Evolutionary conservation across 2,329 filamentous ascomycete genomes (phyloP).

Genomic region (Zalaria sp.): DNA sequence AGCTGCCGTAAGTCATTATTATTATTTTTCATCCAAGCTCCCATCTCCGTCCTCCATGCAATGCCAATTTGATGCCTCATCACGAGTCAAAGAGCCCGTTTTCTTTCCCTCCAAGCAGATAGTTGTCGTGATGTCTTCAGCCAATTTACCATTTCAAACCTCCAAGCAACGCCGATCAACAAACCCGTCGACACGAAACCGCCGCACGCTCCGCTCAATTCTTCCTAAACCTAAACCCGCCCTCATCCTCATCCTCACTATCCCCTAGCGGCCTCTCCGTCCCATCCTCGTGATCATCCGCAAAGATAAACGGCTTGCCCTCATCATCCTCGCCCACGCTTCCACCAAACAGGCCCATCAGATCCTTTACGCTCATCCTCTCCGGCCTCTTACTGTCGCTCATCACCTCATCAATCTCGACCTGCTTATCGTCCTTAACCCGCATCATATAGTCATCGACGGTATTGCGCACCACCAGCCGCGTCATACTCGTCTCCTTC

Average conservation of each 20-base stretch:
- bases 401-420: constrained; percentile 27
- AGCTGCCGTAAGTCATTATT: too few relatives aligned
- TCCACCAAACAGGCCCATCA: constrained; percentile 32
- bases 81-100: too few relatives aligned
- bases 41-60: too few relatives aligned
- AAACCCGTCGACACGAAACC: too few relatives aligned
- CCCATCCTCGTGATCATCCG: constrained; percentile 17
- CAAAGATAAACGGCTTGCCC: constrained; percentile 26
- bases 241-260: constrained; percentile 4
- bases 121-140: too few relatives aligned
- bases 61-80: too few relatives aligned
- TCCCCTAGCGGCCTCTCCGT: constrained; percentile 5
- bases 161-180: too few relatives aligned
- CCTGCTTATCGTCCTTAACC: constrained; percentile 42
- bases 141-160: too few relatives aligned
- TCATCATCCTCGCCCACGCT: constrained; percentile 22
- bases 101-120: too few relatives aligned
- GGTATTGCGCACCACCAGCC: constrained; percentile 40
- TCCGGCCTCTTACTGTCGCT: constrained; percentile 23
- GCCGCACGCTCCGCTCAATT: too few relatives aligned
- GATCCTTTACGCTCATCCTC: constrained; percentile 21
- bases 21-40: too few relatives aligned
- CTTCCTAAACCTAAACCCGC: too few relatives aligned
- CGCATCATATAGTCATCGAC: constrained; percentile 44
- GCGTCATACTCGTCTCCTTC: constrained; percentile 43